Base-by-base conservation (phyloP, 139 green algal species). In the Eudorina sp. region DNA sequence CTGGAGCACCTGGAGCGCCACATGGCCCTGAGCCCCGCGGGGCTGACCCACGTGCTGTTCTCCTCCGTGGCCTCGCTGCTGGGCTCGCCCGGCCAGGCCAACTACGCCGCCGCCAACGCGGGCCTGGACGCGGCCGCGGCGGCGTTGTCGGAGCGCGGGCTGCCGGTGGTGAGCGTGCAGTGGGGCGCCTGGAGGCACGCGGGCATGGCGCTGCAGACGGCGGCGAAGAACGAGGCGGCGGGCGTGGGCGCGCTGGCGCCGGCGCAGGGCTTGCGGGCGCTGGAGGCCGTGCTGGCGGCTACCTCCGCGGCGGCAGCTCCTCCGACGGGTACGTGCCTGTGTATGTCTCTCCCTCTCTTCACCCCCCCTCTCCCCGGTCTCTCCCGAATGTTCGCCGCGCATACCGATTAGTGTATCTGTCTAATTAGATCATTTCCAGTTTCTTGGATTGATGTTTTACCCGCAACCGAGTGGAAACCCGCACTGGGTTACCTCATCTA, bases 101-200 rank as follows among this genome's bases (percentile, higher is more conserved):
- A 97, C 91, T 98, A 98, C 83, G 86, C 86, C 62, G 95, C 93
- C 29, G 96, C 96, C 46, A 98, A 98, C 64, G 77, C 81, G 4
- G 43, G 89, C 14, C 53, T 92, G n/a, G 89, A 80, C 27, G 83
- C 64, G 0, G 83, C 86, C 5, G 62, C 41, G 70, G 34, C 51
- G 11, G 29, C 89, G 55, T 29, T 66, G n/a, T 41, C 31, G 2
- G 48, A 58, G 19, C 48, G 68, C 13, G 86, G 91, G 55, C 0
- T 93, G 72, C 72, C 92, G 13, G 66, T 70, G 8, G 66, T 82
- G 38, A 95, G 88, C 70, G 86, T 96, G 27, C 94, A 97, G 88
- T 98, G 91, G 85, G 95, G 96, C 36, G 93, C 95, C 7, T 98
- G 96, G 96, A 82, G 53, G 36, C 88, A 85, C 18, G 94, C 91